These are phyloP conservation scores for Phyllosticta citriasiana DNA, from an alignment of 2,329 filamentous ascomycete genomes.

Conservation along the genomic window DNA sequence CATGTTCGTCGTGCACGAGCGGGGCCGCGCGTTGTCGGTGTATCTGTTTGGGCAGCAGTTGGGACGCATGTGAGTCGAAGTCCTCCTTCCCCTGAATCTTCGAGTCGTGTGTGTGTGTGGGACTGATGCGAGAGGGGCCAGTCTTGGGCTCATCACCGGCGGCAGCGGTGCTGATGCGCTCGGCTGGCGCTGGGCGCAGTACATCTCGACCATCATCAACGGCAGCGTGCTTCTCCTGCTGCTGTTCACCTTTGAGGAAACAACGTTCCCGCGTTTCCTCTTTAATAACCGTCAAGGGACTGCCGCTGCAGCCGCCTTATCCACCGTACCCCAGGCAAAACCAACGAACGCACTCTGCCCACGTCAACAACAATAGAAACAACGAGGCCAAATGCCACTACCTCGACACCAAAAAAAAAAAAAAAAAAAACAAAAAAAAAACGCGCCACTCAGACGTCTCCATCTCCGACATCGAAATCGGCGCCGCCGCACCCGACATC, in stretches of 20 bases:
- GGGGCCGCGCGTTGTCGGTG: slow-evolving; percentile 27
- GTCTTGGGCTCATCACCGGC: slow-evolving; percentile 27
- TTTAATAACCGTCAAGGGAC: slow-evolving; percentile 13
- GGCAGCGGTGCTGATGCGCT: slow-evolving; percentile 26
- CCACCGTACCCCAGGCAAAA: too few species aligned
- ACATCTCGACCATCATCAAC: slow-evolving; percentile 24
- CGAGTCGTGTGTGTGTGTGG: too few species aligned
- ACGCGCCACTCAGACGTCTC: too few species aligned
- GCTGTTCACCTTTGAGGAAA: slow-evolving; percentile 25
- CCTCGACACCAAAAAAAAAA: too few species aligned
- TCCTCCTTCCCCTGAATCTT: background rate
- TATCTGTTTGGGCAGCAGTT: slow-evolving; percentile 33
- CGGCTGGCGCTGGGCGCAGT: slow-evolving; percentile 26
- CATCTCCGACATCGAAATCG: background rate
- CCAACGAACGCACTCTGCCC: too few species aligned
- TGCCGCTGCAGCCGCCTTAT: background rate
- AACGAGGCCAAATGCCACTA: background rate
- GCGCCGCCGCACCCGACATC: slow-evolving; percentile 12
- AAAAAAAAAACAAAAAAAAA: too few species aligned
- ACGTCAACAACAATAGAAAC: background rate
- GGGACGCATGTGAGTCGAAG: slow-evolving; percentile 20
- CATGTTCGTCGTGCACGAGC: slow-evolving; percentile 31
- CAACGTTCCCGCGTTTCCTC: slow-evolving; percentile 26
- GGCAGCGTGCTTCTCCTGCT: slow-evolving; percentile 13
- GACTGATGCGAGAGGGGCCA: background rate